Base-by-base conservation (phyloP, 2,329 filamentous ascomycete species). In the Calcarisporium arbuscula region DNA sequence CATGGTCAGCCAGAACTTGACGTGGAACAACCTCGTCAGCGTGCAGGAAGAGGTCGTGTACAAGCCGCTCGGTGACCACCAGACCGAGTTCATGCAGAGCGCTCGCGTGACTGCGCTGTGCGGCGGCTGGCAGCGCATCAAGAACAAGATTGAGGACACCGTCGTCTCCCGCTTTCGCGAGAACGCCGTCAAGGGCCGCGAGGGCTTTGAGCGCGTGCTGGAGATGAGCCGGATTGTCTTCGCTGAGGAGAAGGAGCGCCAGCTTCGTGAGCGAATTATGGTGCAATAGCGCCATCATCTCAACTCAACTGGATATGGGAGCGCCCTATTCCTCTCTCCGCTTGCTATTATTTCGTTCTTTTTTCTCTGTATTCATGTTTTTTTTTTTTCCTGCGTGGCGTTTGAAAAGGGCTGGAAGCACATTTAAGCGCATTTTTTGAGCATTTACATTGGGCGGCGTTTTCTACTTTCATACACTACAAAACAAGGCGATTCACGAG, bases 111-210 rank as follows among this genome's bases (percentile, higher is more conserved):
- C 89, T 2, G 92, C 92, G 1, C 69, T 96, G 8, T 95, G 88
- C 60, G 90, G 92, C 47, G 92, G 92, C 42, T 98, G 92, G 89
- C 86, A 95, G 65, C 87, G 88, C 56, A 88, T 96, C 57, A 92
- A 87, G 71, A 95, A 92, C 64, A 86, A 82, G 57, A 94, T 98
- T 50, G 92, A 98, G 67, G 88, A 96, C 50, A 80, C 85, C 34
- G 84, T 88, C 27, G 83, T 96, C 28, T 84, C 83, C 45, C 72
- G 87, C 35, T 98, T 98, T 67, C 76, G 79, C 48, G 87, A 98
- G 62, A 98, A 98, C 54, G 90, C 92, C 17, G 71, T 72, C 48
- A 89, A 86, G 64, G 92, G 92, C 45, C 80, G 84, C 45, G 89
- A 96, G 62, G 92, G 92, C 2, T 98, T 98, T 56, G 92, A 98